Base-by-base conservation (phyloP, 208 protist genomes). In the Leishmania major region DNA sequence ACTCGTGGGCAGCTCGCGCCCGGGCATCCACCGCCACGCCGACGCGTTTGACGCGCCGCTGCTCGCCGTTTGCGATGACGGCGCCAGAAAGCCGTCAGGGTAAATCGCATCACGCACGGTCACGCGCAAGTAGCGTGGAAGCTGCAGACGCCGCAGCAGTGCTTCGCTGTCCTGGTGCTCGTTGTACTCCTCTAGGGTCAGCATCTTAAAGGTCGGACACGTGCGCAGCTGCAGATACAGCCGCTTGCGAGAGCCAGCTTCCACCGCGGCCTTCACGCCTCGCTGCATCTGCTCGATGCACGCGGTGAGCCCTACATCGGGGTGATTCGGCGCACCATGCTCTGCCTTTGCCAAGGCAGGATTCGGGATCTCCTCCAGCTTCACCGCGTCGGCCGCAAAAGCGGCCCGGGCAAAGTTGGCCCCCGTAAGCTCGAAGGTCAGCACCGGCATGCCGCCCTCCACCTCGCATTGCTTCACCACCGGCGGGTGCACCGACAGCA, bases 391-490 rank as follows among this genome's bases (percentile, higher is more conserved):
- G 1, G 76, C 74, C 0, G 81, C 35, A 81, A 91, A 90, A 43
- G 43, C 2, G 28, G 80, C 71, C 15, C 8, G 74, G 4, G 79
- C 79, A 59, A 94, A 94, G 69, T 67, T 84, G 13, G 88, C 89
- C 31, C 94, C 94, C 19, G 75, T 87, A 53, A 97, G 78, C 81
- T 90, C 90, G 19, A 97, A 76, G 40, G 85, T 72, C 64, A 97
- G 81, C 49, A 90, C 72, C 74, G 94, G 94, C 57, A 95, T 59
- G 66, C 84, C 88, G n/a, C 92, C 91, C 85, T 97, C 94, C 57
- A 97, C 86, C 86, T 96, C 94, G 76, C 94, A 97, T 85, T 97
- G 93, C 86, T 95, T 97, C 64, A 97, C 81, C 37, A 81, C 72
- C 13, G 86, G 75, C 3, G 94, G 94, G 53, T 77, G 64, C 22